Evolutionary conservation across 2,329 filamentous ascomycete genomes (phyloP), one percentile per base, ranked within the genome.

Genomic region (Alternaria atra): DNA sequence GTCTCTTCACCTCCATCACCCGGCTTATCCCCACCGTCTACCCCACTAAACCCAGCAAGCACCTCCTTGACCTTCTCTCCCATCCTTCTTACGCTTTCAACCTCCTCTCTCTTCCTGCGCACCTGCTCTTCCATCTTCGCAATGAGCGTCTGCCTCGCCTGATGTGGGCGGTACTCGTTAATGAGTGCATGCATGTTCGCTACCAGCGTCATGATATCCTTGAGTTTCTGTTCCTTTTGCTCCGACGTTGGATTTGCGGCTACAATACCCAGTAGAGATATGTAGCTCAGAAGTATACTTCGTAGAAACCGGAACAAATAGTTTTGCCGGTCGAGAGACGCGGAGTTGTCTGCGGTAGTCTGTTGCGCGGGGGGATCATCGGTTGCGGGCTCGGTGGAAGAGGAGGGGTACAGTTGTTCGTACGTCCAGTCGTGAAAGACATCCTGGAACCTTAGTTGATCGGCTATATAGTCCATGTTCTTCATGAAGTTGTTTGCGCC

Each of bases 81-180:
- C 73, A 89, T 89, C 60, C 85, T 85, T 59, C 85, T 84, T 46
- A 93, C 87, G 4, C 85, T 87, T 34, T 87, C 84, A 1, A 93
- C 93, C 79, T 97, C 93, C 55, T 86, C 86, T 67, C 86, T 87
- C 56, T 90, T 90, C 68, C 84, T 85, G 68, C 92, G 89, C 30
- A 97, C 81, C 72, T 94, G 91, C 67, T 91, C 90, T 79, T 97
- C 91, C 91, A 97, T 93, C 83, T 94, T 87, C 67, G 90, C 81
- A 32, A 97, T 97, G 59, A 97, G 83, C 29, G 90, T 93, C 81
- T 97, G 94, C 44, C 94, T 83, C 25, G 94, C 93, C 80, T 98
- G 94, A 76, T 97, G 94, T 9, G 94, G 94, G 32, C 94, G 87
- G 80, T 97, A 98, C 78, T 97, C 90, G 78, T 99, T 99, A 67